Percentiles rank a stretch among this genome's conserved stretches.
Conservation (phyloP, 352 stramenopile species). For the Peronospora destructor region DNA sequence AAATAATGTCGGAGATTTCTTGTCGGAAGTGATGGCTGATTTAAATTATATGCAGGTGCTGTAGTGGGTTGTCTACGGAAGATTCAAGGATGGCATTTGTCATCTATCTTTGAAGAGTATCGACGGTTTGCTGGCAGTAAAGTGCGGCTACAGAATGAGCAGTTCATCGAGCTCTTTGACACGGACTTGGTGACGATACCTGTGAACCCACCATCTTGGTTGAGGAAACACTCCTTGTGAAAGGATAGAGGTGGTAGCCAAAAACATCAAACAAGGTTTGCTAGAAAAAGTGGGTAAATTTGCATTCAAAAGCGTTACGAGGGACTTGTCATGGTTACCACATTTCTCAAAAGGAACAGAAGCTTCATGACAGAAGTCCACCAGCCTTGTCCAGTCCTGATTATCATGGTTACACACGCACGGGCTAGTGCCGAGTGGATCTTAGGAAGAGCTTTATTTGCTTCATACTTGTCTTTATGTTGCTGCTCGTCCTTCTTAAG, state of each 20-base stretch:
- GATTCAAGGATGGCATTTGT: conserved; percentile 90
- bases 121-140: conserved; percentile 85
- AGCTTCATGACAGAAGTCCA: background rate
- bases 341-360: background rate
- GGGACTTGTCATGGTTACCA: conserved; percentile 7
- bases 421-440: background rate
- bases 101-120: conserved; percentile 91
- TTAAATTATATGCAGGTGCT: conserved; percentile 34
- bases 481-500: conserved; percentile 4
- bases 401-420: no score
- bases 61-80: conserved; percentile 89
- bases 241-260: background rate
- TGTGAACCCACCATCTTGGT: conserved; percentile 62
- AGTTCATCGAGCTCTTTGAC: conserved; percentile 94
- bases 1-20: no score
- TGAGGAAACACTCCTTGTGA: conserved; percentile 46
- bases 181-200: conserved; percentile 87
- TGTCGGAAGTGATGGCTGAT: background rate
- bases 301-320: conserved; percentile 23
- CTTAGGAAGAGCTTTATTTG: background rate
- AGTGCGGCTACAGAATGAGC: conserved; percentile 88
- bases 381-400: background rate
- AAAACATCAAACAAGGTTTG: background rate
- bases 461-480: conserved; percentile 1
- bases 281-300: conserved; percentile 12